Evolutionary conservation across 805 yeast genomes (phyloP).

Genomic region (Monosporozyma servazzii): DNA sequence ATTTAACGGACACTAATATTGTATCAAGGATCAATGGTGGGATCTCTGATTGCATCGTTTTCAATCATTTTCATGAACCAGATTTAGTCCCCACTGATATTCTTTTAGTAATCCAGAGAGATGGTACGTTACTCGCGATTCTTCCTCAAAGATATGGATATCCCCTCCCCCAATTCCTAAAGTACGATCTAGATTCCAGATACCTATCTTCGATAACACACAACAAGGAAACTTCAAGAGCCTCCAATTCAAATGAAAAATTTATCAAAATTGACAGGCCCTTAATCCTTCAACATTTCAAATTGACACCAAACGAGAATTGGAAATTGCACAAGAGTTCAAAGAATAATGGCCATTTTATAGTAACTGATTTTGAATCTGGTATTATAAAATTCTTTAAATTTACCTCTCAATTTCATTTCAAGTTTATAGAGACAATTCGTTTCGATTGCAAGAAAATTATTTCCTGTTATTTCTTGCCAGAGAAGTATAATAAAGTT

Average conservation of each 20-base stretch:
- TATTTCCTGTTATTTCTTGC: constrained; percentile 14
- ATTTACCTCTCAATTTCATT: constrained; percentile 3
- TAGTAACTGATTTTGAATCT: constrained; percentile 8
- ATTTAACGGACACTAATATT: constrained; percentile 8
- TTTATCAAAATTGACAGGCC: background rate
- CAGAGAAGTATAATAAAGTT: constrained; percentile 11
- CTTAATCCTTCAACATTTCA: background rate
- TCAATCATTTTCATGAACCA: background rate
- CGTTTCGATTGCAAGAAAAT: constrained; percentile 13
- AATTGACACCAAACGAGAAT: constrained; percentile 3
- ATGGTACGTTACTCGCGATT: constrained; percentile 14
- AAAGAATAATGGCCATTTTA: constrained; percentile 10
- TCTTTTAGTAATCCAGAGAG: constrained; percentile 9
- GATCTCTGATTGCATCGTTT: constrained; percentile 13
- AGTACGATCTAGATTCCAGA: background rate
- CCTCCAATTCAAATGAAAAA: background rate
- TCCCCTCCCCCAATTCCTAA: background rate
- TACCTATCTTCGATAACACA: no score
- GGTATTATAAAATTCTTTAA: constrained; percentile 19
- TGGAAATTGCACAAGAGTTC: constrained; percentile 15
- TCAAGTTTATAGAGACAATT: constrained; percentile 13
- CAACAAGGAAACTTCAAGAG: background rate
- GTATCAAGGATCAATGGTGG: constrained; percentile 9
- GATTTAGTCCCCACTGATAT: constrained; percentile 2
- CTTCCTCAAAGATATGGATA: constrained; percentile 5